Percentiles rank a stretch among this genome's conserved stretches.
These are phyloP conservation scores for Enteropsectra breve DNA, from an alignment of 371 early-diverging fungal genomes.

Conservation along the genomic window DNA sequence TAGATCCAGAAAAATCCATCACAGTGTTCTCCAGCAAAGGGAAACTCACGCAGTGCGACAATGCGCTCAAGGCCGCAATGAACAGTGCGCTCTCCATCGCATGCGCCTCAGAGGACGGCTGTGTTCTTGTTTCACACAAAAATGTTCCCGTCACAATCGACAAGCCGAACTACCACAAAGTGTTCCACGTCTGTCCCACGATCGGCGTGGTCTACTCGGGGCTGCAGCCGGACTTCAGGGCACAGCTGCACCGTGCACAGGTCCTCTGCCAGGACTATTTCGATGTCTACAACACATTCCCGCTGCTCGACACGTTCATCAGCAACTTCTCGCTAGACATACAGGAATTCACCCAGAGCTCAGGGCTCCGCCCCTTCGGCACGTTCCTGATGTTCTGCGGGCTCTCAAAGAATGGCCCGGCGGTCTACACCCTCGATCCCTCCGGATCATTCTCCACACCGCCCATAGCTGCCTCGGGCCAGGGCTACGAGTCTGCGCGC, in stretches of 20 bases:
- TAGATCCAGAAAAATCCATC: conserved; percentile 52
- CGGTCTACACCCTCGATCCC: conserved; percentile 56
- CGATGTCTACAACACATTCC: conserved; percentile 53
- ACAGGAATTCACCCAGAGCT: conserved; percentile 58
- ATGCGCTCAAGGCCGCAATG: conserved; percentile 56
- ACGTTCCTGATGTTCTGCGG: conserved; percentile 51
- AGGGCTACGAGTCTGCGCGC: conserved; percentile 39
- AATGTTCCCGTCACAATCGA: conserved; percentile 45
- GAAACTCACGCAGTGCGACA: conserved; percentile 58
- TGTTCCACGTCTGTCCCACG: conserved; percentile 51
- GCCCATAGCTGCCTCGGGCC: conserved; percentile 43
- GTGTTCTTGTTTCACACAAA: conserved; percentile 54
- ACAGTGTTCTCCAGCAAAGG: conserved; percentile 58
- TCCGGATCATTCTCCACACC: conserved; percentile 48
- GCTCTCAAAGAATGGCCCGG: conserved; percentile 27
- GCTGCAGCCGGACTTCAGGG: conserved; percentile 57
- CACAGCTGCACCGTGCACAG: conserved; percentile 42
- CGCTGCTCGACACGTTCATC: conserved; percentile 53
- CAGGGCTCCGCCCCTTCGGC: conserved; percentile 59
- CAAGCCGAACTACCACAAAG: conserved; percentile 44
- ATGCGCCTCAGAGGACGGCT: conserved; percentile 48
- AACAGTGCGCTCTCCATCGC: conserved; percentile 55
- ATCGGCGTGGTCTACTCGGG: conserved; percentile 58
- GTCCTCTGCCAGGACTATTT: conserved; percentile 54
- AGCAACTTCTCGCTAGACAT: conserved; percentile 45